Evolutionary conservation across 2,329 filamentous ascomycete species (phyloP).

Genomic region (Verticillium alfalfae): DNA sequence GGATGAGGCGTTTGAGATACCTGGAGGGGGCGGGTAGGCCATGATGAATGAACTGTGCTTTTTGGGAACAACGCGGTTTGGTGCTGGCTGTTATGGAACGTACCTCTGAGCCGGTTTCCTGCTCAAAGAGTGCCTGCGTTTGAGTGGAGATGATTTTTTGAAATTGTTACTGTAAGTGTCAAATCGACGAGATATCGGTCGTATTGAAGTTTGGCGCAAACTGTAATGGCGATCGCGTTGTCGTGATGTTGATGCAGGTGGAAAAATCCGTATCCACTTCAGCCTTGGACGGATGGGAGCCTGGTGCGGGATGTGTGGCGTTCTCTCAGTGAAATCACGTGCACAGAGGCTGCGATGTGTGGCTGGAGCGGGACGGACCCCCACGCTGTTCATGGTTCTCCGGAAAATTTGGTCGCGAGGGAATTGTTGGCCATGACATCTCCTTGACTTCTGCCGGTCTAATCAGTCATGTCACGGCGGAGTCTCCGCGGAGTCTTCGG

Average conservation of each 20-base stretch:
- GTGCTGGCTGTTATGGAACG: slow-evolving; percentile 24
- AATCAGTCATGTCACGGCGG: neutral
- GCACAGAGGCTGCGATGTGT: neutral
- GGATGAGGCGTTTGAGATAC: slow-evolving; percentile 44
- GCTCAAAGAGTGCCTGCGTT: slow-evolving; percentile 23
- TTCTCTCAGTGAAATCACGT: neutral
- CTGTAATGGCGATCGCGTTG: neutral
- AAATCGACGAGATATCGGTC: neutral
- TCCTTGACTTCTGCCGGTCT: neutral
- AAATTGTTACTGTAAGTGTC: neutral
- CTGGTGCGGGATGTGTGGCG: neutral
- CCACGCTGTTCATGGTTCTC: neutral
- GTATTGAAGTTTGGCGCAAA: neutral
- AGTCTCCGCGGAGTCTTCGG: neutral
- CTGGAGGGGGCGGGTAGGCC: slow-evolving; percentile 84
- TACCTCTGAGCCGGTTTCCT: slow-evolving; percentile 43
- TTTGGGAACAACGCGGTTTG: slow-evolving; percentile 11
- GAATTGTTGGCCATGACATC: neutral
- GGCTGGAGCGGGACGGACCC: neutral
- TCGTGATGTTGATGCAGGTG: neutral
- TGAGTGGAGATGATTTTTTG: neutral
- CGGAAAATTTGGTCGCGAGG: neutral
- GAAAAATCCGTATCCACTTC: neutral
- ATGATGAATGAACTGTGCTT: slow-evolving; percentile 57
- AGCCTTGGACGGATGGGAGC: neutral